Conservation (phyloP, 164 flowering plant genomes). For the Piper longum region DNA sequence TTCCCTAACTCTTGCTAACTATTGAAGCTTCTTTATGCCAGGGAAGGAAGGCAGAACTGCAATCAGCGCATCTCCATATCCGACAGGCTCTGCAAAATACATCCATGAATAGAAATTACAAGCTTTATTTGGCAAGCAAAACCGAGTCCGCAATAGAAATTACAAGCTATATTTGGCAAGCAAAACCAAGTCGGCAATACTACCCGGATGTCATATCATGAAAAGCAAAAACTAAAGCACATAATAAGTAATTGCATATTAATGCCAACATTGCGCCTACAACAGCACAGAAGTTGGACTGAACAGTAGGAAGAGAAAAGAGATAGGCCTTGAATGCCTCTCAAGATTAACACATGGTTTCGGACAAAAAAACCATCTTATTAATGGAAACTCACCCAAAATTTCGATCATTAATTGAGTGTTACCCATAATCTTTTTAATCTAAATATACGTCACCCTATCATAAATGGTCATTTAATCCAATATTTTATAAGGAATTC, state of each 20-base stretch:
- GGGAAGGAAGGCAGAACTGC: conserved; percentile 72
- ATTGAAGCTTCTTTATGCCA: conserved; percentile 73
- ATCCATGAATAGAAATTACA: not conserved
- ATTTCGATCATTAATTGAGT: too few relatives aligned
- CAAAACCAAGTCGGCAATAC: not conserved
- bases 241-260: not conserved
- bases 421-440: too few relatives aligned
- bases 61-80: conserved; percentile 74
- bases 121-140: not conserved
- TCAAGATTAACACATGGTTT: too few relatives aligned
- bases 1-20: conserved; percentile 1
- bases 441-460: too few relatives aligned
- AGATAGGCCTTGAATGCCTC: too few relatives aligned
- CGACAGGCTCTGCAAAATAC: conserved; percentile 55
- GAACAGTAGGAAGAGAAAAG: too few relatives aligned
- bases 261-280: not conserved
- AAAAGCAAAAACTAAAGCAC: not conserved
- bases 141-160: not conserved
- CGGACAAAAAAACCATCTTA: too few relatives aligned
- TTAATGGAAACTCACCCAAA: too few relatives aligned
- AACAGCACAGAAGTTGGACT: not conserved
- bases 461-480: too few relatives aligned
- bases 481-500: too few relatives aligned
- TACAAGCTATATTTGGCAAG: not conserved
- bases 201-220: too few relatives aligned